Base-by-base conservation (phyloP, 306 rosid species). In the Quercus wislizeni region DNA sequence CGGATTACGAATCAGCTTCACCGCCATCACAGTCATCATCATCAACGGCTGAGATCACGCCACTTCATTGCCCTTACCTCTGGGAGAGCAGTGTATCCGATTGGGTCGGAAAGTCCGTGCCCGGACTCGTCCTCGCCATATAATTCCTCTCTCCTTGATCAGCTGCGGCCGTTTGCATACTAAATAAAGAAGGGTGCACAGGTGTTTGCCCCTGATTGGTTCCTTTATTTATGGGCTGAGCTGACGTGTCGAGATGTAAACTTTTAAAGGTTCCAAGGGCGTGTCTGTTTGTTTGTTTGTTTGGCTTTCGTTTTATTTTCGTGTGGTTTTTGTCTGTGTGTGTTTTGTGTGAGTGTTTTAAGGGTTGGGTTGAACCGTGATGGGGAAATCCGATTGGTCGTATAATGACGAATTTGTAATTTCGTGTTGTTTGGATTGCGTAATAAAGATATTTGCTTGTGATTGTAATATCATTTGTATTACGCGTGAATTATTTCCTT, bases 61-160 rank as follows among this genome's bases (percentile, higher is more conserved):
- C 85, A n/a, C 83, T 72, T 61, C 91, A 83, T 14, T 87, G 87
- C 68, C 94, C 92, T 21, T 92, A 90, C 56, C 88, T 94, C 6
- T 95, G 99, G 99, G 96, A 95, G 78, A 95, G 99, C 77, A 94
- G 81, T 73, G 81, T 90, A 70, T 91, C 99, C 59, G 7, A 75
- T 46, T 91, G 54, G 84, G 89, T 87, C 78, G 97, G 98, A 0
- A 90, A 95, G 82, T 91, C 99, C n/a, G 91, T 95, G 0, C 99
- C 99, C 49, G 98, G 99, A 52, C 86, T 95, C 33, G 98, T 95
- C 52, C 93, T 95, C 41, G 97, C 99, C 1, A 86, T 94, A 38
- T 92, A 84, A 75, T 20, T 2, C 31, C 28, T 0, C 4, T 6
- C 23, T 21, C 28, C 11, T 21, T 28, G 55, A 75, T 82, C 78